Percentiles rank a stretch among this genome's conserved stretches.
Conservation (phyloP, 192 early-diverging fungal species). For the Gonapodya prolifera region DNA sequence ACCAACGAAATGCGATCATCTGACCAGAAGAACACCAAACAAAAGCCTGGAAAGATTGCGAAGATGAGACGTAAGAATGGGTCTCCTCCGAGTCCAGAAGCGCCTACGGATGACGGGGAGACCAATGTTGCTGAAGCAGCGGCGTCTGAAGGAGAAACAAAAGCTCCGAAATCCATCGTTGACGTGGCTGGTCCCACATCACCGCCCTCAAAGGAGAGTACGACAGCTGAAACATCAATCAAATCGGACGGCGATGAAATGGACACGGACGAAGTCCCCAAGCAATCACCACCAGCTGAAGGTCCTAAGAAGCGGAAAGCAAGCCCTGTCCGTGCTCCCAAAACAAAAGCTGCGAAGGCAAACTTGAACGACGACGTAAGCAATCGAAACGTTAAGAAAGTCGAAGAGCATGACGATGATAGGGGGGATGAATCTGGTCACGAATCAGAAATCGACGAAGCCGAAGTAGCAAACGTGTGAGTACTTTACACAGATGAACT, state of each 20-base stretch:
- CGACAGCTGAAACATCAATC: too few species aligned
- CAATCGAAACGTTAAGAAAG: not conserved
- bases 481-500: not conserved
- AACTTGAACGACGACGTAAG: not conserved
- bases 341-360: not conserved
- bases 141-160: too few species aligned
- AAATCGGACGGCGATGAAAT: not conserved
- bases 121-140: too few species aligned
- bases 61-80: not conserved
- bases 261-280: not conserved
- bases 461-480: not conserved
- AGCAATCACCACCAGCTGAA: not conserved
- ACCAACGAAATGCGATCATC: too few species aligned
- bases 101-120: too few species aligned
- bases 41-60: not conserved
- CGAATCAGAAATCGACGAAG: not conserved
- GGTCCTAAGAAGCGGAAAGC: not conserved
- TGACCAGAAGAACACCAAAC: too few species aligned
- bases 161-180: too few species aligned
- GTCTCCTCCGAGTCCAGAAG: too few species aligned
- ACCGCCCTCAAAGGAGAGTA: too few species aligned
- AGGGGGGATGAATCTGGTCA: not conserved
- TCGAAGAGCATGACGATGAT: not conserved
- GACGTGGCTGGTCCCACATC: too few species aligned
- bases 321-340: not conserved